phyloP scores from a whole-genome alignment of 2,329 filamentous ascomycete genomes.

The Talaromyces sp. region DNA sequence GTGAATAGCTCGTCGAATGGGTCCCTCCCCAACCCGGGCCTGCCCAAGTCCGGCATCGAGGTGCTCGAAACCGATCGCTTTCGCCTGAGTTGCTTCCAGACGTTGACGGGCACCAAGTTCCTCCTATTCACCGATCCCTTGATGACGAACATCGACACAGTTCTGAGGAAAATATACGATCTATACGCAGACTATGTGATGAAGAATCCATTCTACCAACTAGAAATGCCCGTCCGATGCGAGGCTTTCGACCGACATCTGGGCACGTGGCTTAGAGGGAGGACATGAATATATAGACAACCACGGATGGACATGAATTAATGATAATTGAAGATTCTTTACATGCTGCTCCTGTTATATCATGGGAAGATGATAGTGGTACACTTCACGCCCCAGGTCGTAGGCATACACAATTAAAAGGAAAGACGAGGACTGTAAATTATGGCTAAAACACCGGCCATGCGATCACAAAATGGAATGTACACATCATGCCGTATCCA shows the following conservation, averaged over 20 bases:
- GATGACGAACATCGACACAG: constrained; percentile 76
- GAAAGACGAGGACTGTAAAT: background rate
- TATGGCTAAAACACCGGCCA: background rate
- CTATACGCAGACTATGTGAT: constrained; percentile 96
- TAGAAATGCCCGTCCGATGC: constrained; percentile 95
- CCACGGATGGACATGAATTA: constrained; percentile 6
- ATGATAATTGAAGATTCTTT: background rate
- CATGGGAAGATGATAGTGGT: background rate
- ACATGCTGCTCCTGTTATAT: constrained; percentile 1
- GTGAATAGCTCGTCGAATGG: constrained; percentile 14
- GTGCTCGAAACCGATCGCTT: constrained; percentile 93
- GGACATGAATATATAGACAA: constrained; percentile 33
- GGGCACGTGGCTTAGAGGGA: constrained; percentile 67
- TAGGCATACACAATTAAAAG: background rate
- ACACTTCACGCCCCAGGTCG: background rate
- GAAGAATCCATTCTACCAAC: constrained; percentile 98
- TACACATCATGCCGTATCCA: constrained; percentile 72
- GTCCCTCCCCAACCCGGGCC: constrained; percentile 26
- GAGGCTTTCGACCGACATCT: constrained; percentile 90
- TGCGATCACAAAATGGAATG: background rate
- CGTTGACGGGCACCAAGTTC: constrained; percentile 91
- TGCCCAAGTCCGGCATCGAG: constrained; percentile 64
- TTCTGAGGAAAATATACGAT: constrained; percentile 84
- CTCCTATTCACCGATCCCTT: constrained; percentile 87
- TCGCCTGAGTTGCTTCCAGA: constrained; percentile 92